Percentiles rank a stretch among this genome's conserved stretches.
Conservation (phyloP, 257 asterid species). For the Cynanchum wilfordii region DNA sequence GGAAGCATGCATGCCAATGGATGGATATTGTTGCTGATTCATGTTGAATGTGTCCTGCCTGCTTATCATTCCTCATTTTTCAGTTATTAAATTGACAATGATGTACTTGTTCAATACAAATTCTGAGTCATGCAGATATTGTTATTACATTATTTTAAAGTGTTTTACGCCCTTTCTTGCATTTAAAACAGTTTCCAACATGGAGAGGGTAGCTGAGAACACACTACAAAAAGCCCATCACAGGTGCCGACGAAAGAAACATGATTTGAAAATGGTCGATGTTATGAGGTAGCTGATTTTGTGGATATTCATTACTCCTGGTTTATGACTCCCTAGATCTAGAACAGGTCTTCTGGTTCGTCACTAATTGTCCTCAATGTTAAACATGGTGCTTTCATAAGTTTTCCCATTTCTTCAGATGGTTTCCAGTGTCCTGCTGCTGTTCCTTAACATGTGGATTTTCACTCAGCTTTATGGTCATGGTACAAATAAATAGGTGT, state of each 20-base stretch:
- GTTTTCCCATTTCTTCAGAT: background rate
- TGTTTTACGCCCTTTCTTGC: conserved; percentile 16
- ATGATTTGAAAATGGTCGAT: conserved; percentile 64
- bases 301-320: background rate
- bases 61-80: background rate
- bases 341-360: background rate
- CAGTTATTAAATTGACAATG: background rate
- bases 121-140: background rate
- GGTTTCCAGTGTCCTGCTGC: background rate
- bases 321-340: background rate
- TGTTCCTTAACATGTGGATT: background rate
- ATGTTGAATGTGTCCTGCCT: background rate
- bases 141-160: background rate
- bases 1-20: background rate
- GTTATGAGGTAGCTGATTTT: conserved; percentile 18
- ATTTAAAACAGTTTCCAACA: conserved; percentile 41
- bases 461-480: background rate
- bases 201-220: conserved; percentile 70
- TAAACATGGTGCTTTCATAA: background rate
- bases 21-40: background rate
- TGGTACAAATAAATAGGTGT: background rate
- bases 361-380: background rate
- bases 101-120: conserved; percentile 1
- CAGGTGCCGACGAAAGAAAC: conserved; percentile 83
- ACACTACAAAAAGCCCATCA: conserved; percentile 83